Conservation (phyloP, 805 yeast species). For the Ogataea trehaloabstinens region DNA sequence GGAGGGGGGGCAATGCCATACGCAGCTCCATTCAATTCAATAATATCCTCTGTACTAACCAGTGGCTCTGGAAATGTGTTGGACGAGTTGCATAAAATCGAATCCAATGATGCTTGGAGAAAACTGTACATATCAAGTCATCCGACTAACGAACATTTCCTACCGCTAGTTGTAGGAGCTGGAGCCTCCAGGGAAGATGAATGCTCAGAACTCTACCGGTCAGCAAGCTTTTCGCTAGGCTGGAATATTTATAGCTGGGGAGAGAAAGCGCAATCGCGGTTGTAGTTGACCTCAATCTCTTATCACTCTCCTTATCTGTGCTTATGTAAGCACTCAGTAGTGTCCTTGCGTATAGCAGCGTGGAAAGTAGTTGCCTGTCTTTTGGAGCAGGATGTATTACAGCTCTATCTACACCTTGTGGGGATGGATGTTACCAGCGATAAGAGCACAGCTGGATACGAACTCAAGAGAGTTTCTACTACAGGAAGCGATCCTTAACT, state of each 20-base stretch:
- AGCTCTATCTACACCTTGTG: no score
- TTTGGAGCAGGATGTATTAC: no score
- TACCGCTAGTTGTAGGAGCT: conserved; percentile 62
- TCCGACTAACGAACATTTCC: conserved; percentile 75
- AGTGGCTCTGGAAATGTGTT: conserved; percentile 21
- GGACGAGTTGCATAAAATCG: conserved; percentile 13
- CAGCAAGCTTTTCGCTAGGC: conserved; percentile 48
- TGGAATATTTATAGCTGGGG: conserved; percentile 66
- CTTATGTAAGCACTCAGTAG: neutral
- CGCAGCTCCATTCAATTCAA: conserved; percentile 47
- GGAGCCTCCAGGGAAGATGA: conserved; percentile 48
- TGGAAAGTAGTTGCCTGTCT: no score
- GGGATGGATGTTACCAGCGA: no score
- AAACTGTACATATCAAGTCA: conserved; percentile 50
- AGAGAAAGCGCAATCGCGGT: neutral
- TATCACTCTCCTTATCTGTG: neutral
- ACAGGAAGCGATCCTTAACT: no score
- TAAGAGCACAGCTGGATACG: no score
- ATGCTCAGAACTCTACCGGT: conserved; percentile 47
- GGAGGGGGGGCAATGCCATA: conserved; percentile 41
- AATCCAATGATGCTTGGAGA: conserved; percentile 22
- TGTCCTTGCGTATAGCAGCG: no score
- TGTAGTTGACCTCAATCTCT: neutral
- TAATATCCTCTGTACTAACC: conserved; percentile 42
- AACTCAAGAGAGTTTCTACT: no score